Base-by-base conservation (phyloP, 306 rosid genomes). In the barrel medic (Medicago truncatula) region DNA sequence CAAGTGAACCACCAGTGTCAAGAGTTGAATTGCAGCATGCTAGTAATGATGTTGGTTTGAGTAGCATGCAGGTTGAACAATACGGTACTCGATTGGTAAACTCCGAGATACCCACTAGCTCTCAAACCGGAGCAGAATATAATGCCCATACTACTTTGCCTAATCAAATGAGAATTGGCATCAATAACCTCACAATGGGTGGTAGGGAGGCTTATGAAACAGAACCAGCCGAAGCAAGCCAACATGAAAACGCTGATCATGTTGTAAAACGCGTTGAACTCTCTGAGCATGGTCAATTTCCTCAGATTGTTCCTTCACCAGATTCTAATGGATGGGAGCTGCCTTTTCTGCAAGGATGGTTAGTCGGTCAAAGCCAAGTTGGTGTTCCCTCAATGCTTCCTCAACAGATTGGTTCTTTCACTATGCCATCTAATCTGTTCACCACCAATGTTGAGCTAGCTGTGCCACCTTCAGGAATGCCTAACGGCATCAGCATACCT, bases 381-480 rank as follows among this genome's bases (percentile, higher is more conserved):
- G 73, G 76, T 54, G 36, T 54, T 75, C 76, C 85, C 44, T 67
- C 84, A 63, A 71, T 72, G 74, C 73, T 53, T 67, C 82, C 81
- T 65, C 86, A 70, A 65, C 83, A 75, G 54, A 69, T 69, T 44
- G 82, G 82, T 76, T 60, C 70, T 43, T 80, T 84, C 66, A 15
- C 41, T 14, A 56, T 56, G 77, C 38, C 54, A 13, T 64, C 88
- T 31, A 85, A 70, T 67, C 25, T 20, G 44, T n/a, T 76, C 44
- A 50, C 59, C 47, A 49, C 71, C 71, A 79, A 66, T 70, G 76
- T 16, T 78, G 88, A 75, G 74, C 76, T 67, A 57, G 63, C 80
- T 46, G 50, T 70, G n/a, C 31, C 90, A 40, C 81, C 96, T 50
- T 86, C 93, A 59, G 88, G 84, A 62, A 85, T 78, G 53, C 84